Conservation (phyloP, 768 basidiomycete genomes). For the Rhodotorula kratochvilovae region DNA sequence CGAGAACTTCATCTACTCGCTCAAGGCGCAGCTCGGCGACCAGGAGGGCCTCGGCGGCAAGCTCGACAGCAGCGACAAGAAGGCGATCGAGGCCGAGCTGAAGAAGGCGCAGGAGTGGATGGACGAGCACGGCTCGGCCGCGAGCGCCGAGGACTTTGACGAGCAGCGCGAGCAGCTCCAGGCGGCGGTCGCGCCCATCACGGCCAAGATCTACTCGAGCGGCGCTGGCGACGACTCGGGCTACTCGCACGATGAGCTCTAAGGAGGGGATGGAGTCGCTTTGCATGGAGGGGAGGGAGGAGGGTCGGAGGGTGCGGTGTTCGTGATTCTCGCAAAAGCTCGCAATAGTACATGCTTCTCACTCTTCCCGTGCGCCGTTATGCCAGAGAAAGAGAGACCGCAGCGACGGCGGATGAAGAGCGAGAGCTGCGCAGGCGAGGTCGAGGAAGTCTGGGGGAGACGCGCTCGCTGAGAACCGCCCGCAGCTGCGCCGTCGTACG, state of each 20-base stretch:
- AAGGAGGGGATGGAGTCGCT: too few species aligned
- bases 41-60: constrained; percentile 86
- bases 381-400: too few species aligned
- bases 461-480: too few species aligned
- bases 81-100: constrained; percentile 60
- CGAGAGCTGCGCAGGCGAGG: too few species aligned
- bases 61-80: constrained; percentile 24
- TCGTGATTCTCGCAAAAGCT: too few species aligned
- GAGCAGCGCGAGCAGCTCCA: constrained; percentile 68
- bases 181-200: constrained; percentile 72
- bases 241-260: too few species aligned
- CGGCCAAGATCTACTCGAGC: constrained; percentile 56
- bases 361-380: neutral
- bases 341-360: neutral
- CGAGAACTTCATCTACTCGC: constrained; percentile 54
- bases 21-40: constrained; percentile 82
- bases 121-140: constrained; percentile 71
- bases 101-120: constrained; percentile 91
- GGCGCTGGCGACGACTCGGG: too few species aligned
- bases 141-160: constrained; percentile 80
- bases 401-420: too few species aligned
- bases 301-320: too few species aligned
- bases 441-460: too few species aligned
- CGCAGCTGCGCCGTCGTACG: too few species aligned
- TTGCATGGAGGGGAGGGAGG: too few species aligned